Evolutionary conservation across 352 stramenopile genomes (phyloP).

Genomic region (Elongisporangium anandrum): DNA sequence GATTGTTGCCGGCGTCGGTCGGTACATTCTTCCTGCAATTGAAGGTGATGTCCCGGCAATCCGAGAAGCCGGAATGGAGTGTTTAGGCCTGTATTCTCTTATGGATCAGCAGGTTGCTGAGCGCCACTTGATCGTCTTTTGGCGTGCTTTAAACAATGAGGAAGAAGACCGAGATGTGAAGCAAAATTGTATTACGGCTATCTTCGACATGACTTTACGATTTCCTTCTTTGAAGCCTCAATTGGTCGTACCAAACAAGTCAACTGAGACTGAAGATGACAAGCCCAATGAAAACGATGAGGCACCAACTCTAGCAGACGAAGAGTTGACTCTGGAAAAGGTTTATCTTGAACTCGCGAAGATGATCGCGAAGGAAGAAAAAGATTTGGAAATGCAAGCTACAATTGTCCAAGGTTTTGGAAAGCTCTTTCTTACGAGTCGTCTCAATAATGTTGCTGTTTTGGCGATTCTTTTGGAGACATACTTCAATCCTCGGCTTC

Average conservation of each 20-base stretch:
- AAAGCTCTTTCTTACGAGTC: slow-evolving; percentile 70
- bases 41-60: slow-evolving; percentile 73
- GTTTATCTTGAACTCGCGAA: slow-evolving; percentile 58
- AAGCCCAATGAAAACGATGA: slow-evolving; percentile 7
- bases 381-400: slow-evolving; percentile 62
- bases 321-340: slow-evolving; percentile 50
- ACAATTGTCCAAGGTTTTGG: slow-evolving; percentile 76
- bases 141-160: slow-evolving; percentile 69
- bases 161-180: slow-evolving; percentile 78
- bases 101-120: slow-evolving; percentile 68
- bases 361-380: slow-evolving; percentile 32
- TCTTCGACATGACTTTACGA: slow-evolving; percentile 66
- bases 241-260: slow-evolving; percentile 22
- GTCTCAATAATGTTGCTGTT: slow-evolving; percentile 56
- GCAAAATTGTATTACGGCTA: slow-evolving; percentile 66
- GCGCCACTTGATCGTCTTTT: slow-evolving; percentile 72
- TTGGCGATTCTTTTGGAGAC: slow-evolving; percentile 64
- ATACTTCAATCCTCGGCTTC: slow-evolving; percentile 61
- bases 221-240: slow-evolving; percentile 55
- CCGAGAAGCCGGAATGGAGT: slow-evolving; percentile 68
- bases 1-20: slow-evolving; percentile 56
- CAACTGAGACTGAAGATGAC: slow-evolving; percentile 12
- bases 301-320: slow-evolving; percentile 1
- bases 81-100: slow-evolving; percentile 63
- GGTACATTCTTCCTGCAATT: slow-evolving; percentile 74